Evolutionary conservation across 805 yeast species (phyloP).

Genomic region (Ogataea salicorniae): DNA sequence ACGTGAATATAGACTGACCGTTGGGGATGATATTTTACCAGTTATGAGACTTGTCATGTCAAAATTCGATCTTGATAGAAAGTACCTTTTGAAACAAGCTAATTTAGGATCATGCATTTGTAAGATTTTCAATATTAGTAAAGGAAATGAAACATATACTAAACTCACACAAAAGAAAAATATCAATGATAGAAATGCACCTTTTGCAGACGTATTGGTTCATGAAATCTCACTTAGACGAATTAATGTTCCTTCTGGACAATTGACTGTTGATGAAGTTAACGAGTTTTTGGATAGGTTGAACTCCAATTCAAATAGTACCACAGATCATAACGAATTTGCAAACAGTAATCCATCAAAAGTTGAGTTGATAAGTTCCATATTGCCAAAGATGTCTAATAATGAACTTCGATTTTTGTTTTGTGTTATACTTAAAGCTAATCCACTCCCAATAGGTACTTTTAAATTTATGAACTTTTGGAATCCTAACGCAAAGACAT

Average conservation of each 20-base stretch:
- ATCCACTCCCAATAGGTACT: conserved; percentile 56
- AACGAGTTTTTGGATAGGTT: conserved; percentile 43
- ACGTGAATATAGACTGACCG: conserved; percentile 44
- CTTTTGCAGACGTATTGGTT: conserved; percentile 45
- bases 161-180: conserved; percentile 44
- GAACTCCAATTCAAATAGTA: conserved; percentile 21
- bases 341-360: not conserved
- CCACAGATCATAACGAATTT: conserved; percentile 9
- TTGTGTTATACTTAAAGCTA: conserved; percentile 55
- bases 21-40: conserved; percentile 64
- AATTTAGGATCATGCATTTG: conserved; percentile 47
- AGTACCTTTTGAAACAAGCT: conserved; percentile 60
- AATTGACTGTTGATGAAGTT: conserved; percentile 43
- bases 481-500: conserved; percentile 74
- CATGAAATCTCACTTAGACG: conserved; percentile 48
- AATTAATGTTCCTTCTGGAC: conserved; percentile 30
- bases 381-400: conserved; percentile 45
- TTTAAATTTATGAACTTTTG: conserved; percentile 51
- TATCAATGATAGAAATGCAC: conserved; percentile 35
- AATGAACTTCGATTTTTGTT: conserved; percentile 46
- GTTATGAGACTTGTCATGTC: conserved; percentile 60
- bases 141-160: conserved; percentile 55
- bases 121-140: conserved; percentile 53
- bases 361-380: conserved; percentile 25
- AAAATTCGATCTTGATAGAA: conserved; percentile 46